Base-by-base conservation (phyloP, 2,329 filamentous ascomycete species). In the Nemania sp. region DNA sequence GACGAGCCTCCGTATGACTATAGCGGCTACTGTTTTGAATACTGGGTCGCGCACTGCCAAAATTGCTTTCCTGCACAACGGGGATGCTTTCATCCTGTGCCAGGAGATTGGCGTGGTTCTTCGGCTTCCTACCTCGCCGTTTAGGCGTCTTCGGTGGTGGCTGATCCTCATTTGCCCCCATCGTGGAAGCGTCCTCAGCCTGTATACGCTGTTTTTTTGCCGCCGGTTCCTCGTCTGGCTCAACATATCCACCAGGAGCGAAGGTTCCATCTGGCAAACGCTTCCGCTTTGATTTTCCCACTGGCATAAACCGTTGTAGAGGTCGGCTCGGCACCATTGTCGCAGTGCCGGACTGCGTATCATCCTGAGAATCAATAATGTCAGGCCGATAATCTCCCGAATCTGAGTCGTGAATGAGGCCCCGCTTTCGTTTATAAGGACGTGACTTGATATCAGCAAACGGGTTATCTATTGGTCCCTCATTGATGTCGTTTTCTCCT, bases 321-420 rank as follows among this genome's bases (percentile, higher is more conserved):
- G 41, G 43, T 24, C 41, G 62, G 15, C 41, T 64, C 38, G 38
- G 65, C 38, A 53, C 51, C 18, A 54, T 53, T 1, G 63, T 45
- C 47, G 52, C 68, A 47, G 49, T 71, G 59, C 66, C 70, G 24
- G 70, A 71, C 35, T 67, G 70, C n/a, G 69, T 70, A 57, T 76
- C 75, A 32, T 74, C 73, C 20, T 74, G 73, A 53, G 75, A 73
- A 24, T 75, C 72, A 15, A 49, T 66, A 32, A 66, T 58, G 15
- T 69, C 68, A 8, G 75, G 75, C 15, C 68, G 73, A 43, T 76
- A 78, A 54, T 78, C 76, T 24, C 73, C 72, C 53, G 73, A 75
- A 22, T 76, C 76, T 1, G 71, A 74, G 38, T 74, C 74, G 29
- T 75, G 69, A 13, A 71, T 61, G 1, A 41, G 45, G 24, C 11